Conservation (phyloP, 2,329 filamentous ascomycete genomes). For the Nigrospora oryzae region DNA sequence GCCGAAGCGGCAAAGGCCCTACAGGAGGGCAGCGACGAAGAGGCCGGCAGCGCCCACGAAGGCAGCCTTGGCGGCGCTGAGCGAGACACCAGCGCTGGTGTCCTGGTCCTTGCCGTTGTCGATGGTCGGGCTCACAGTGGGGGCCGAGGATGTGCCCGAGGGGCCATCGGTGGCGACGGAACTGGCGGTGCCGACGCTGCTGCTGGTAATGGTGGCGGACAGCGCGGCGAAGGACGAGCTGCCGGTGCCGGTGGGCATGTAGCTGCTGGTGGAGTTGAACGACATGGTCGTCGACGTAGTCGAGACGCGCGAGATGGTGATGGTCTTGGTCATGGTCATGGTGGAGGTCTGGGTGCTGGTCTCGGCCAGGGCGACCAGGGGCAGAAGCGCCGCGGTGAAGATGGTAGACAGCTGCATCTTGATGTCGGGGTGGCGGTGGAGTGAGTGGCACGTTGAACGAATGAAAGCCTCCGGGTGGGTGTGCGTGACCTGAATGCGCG, state of each 20-base stretch:
- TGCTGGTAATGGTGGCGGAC: conserved; percentile 17
- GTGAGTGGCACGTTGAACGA: neutral
- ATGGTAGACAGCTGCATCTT: conserved; percentile 36
- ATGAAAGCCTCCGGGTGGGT: too few species aligned
- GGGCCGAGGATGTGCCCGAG: conserved; percentile 11
- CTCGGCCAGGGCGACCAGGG: conserved; percentile 42
- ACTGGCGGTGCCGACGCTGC: conserved; percentile 11
- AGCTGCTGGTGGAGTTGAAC: conserved; percentile 26
- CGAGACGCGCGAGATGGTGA: conserved; percentile 38
- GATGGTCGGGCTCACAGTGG: conserved; percentile 16
- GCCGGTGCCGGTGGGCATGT: conserved; percentile 21
- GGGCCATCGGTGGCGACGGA: conserved; percentile 11
- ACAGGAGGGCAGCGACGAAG: conserved; percentile 42
- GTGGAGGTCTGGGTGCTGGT: conserved; percentile 36
- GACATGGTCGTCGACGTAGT: conserved; percentile 27
- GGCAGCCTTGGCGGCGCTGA: conserved; percentile 35
- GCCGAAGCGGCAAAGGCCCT: conserved; percentile 16
- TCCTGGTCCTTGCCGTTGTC: conserved; percentile 21
- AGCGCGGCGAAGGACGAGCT: conserved; percentile 15
- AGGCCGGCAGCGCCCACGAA: conserved; percentile 42
- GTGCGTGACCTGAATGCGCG: too few species aligned
- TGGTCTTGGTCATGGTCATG: conserved; percentile 39
- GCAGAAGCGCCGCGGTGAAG: conserved; percentile 39
- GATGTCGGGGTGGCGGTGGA: conserved; percentile 6
- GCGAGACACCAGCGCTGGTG: conserved; percentile 24